Base-by-base conservation (phyloP, 768 basidiomycete genomes). In the Cantharellus anzutake region DNA sequence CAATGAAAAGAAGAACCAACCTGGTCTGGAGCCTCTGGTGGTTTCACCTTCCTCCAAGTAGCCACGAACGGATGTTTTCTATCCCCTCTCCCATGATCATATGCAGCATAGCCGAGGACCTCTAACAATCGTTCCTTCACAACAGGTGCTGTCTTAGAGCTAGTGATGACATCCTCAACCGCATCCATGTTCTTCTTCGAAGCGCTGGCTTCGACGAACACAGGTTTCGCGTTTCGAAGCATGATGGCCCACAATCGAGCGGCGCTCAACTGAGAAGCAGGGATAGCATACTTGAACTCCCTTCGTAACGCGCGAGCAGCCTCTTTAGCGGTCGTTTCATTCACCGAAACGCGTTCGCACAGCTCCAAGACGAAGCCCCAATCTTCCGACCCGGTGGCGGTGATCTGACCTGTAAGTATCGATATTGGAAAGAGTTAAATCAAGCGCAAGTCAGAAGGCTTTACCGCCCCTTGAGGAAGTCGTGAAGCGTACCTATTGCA, bases 311-410 rank as follows among this genome's bases (percentile, higher is more conserved):
- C 86, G 58, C 81, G 80, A 3, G 84, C 80, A 0, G 90, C 88
- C 66, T 92, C 91, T 67, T 85, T 91, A 5, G 87, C 86, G 58
- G 81, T 81, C 4, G 70, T 67, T 60, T 91, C 86, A 64, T 67
- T 84, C 2, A 78, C 70, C 0, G 85, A 86, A 3, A 86, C 85
- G 41, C 86, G 75, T 59, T 94, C 90, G 65, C 86, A 91, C 14
- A 92, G 85, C 59, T 90, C 87, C 56, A 90, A 74, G 0, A 92
- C 84, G 39, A 89, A 76, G 0, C 76, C 70, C 83, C 86, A 88
- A 66, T 90, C 85, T 67, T 90, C 86, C 2, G 86, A 83, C 34
- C 62, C 63, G 29, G 63, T 60, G 29, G 61, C 63, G 4, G 65
- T 63, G 42, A 63, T 57, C 51, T 56, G 64, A 39, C 65, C 60